Conservation (phyloP, 495 filamentous ascomycete species). For the Talaromyces thailandensis region DNA sequence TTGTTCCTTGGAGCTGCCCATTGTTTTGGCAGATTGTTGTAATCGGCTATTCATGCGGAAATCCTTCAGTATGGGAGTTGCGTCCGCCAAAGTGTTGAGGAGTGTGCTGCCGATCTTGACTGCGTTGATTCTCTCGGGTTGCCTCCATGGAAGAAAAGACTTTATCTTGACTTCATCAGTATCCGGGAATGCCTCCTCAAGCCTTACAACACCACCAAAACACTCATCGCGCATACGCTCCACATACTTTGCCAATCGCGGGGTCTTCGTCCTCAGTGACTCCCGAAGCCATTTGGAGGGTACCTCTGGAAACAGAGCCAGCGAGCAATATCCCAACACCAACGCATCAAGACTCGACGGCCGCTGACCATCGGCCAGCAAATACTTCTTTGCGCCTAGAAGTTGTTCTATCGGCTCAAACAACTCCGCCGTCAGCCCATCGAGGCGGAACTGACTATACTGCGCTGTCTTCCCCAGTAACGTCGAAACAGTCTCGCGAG, state of each 20-base stretch:
- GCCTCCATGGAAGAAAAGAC: conserved; percentile 27
- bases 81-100: conserved; percentile 28
- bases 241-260: conserved; percentile 44
- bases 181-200: conserved; percentile 19
- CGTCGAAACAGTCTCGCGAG: conserved; percentile 31
- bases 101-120: conserved; percentile 28
- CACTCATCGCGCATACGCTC: conserved; percentile 30
- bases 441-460: conserved; percentile 54
- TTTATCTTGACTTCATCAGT: neutral
- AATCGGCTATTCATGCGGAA: conserved; percentile 27
- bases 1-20: conserved; percentile 12
- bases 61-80: conserved; percentile 30
- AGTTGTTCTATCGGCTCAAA: conserved; percentile 59
- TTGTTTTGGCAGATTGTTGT: conserved; percentile 20
- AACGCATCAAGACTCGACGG: conserved; percentile 69
- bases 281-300: conserved; percentile 65
- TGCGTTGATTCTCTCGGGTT: conserved; percentile 23
- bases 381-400: conserved; percentile 44
- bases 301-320: conserved; percentile 62
- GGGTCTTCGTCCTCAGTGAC: conserved; percentile 48
- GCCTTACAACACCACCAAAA: conserved; percentile 26
- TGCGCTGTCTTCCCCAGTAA: conserved; percentile 30
- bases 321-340: conserved; percentile 63
- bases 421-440: conserved; percentile 57
- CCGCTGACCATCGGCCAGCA: conserved; percentile 35